Base-by-base conservation (phyloP, 345 rosid genomes). In the Eutrema heterophyllum region DNA sequence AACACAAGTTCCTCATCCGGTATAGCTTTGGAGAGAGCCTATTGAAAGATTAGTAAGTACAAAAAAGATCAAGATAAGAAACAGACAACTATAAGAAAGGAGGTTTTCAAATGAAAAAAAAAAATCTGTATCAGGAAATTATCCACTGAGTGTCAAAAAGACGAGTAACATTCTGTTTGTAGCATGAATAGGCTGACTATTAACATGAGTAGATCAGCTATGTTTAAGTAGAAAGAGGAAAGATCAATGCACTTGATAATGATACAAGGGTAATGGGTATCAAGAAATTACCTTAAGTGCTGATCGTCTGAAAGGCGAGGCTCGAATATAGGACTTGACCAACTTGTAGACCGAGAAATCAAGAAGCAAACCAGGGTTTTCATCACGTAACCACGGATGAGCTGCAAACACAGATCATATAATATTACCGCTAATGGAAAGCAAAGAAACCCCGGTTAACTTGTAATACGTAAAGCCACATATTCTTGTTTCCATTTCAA, bases 21-120 rank as follows among this genome's bases (percentile, higher is more conserved):
- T 81, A 95, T 83, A 30, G 97, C 93, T 83, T 87, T 95, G 30
- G 97, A 88, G 70, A 92, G 97, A 61, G 99, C 94, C 99, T 95
- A 81, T 80, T 56, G 27, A 40, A 68, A 73, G 35, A 64, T 73
- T 24, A 48, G 65, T 16, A 77, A 60, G 50, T 14, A 48, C 57
- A 4, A 39, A 26, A 12, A 18, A 14, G 64, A 62, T 59, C 45
- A 74, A 46, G 55, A 54, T 16, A 61, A 21, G 32, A 33, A 62
- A 70, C 30, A 55, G 16, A 18, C 13, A 65, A 38, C 13, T 48
- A 48, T 71, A 64, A 59, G 54, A 48, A 16, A 49, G 40, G 41
- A 58, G 38, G 18, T 43, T 52, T 4, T 49, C 9, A 35, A 54
- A 43, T n/a, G 40, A 50, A 16, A 6, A 16, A 4, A 27, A 26